Percentiles rank a stretch among this genome's conserved stretches.
phyloP scores from a whole-genome alignment of 768 basidiomycete genomes.

The Erythrobasidium yunnanense region DNA sequence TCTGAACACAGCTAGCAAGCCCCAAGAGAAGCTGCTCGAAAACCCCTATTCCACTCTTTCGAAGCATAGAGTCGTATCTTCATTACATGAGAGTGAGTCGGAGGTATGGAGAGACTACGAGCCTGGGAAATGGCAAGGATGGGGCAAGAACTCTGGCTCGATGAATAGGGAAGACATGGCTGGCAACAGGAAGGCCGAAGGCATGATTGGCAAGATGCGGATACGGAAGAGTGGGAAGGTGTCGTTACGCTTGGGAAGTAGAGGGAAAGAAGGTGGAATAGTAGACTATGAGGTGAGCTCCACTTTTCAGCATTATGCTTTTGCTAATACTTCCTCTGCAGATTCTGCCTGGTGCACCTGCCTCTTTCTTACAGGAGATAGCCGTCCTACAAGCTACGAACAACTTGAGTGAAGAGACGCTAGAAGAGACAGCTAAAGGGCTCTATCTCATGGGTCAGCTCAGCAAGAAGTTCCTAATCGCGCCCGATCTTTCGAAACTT shows the following conservation, averaged over 20 bases:
- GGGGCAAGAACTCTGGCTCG: conserved; percentile 25
- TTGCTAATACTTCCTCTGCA: background rate
- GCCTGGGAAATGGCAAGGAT: conserved; percentile 30
- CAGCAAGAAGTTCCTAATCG: conserved; percentile 37
- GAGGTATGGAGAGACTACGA: conserved; percentile 22
- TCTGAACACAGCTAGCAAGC: background rate
- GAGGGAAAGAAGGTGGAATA: conserved; percentile 31
- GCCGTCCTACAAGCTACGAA: conserved; percentile 30
- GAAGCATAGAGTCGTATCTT: conserved; percentile 13
- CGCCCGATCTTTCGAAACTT: conserved; percentile 35
- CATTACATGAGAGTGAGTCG: conserved; percentile 13
- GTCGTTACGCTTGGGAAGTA: conserved; percentile 31
- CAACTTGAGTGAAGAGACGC: background rate
- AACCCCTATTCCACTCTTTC: background rate
- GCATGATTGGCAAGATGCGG: conserved; percentile 35
- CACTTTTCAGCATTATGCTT: background rate
- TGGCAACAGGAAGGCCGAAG: background rate
- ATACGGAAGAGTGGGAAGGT: conserved; percentile 35
- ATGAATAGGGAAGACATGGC: conserved; percentile 25
- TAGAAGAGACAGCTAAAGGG: background rate
- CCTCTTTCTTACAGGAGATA: conserved; percentile 37
- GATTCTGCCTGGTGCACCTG: conserved; percentile 37
- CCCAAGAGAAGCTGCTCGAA: background rate
- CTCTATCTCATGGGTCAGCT: conserved; percentile 37
- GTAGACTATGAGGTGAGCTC: too few relatives aligned